These are phyloP conservation scores for Sclerotinia glacialis DNA, from an alignment of 2,329 filamentous ascomycete species.

Conservation along the genomic window DNA sequence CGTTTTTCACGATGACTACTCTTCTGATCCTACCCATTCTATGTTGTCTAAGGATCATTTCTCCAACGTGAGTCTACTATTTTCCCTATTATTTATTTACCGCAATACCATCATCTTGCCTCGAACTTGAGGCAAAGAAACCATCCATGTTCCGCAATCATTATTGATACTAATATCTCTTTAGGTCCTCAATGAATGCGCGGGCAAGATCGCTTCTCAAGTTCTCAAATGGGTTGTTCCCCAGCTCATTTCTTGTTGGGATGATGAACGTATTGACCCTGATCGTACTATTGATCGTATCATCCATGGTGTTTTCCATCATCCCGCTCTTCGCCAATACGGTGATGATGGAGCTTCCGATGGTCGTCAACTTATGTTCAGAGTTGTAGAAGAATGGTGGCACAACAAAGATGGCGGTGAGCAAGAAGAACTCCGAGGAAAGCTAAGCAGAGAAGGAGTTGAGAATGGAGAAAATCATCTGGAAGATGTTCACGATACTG, in stretches of 20 bases:
- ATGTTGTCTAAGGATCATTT: conserved; percentile 98
- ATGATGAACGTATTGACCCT: conserved; percentile 69
- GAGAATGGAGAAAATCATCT: conserved; percentile 79
- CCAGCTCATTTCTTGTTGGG: conserved; percentile 84
- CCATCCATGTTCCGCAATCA: too few relatives aligned
- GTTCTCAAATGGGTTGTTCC: conserved; percentile 84
- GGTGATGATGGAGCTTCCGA: conserved; percentile 69
- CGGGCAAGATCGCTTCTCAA: conserved; percentile 75
- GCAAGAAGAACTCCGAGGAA: conserved; percentile 65
- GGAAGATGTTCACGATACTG: conserved; percentile 76
- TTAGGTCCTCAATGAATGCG: conserved; percentile 76
- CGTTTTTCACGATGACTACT: conserved; percentile 77
- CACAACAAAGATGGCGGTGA: conserved; percentile 58
- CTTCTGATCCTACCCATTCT: conserved; percentile 82
- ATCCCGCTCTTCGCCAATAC: conserved; percentile 72
- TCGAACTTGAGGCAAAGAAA: not conserved
- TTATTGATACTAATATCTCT: not conserved
- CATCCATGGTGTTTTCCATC: conserved; percentile 79
- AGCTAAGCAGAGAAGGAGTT: conserved; percentile 77
- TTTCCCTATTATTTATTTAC: not conserved
- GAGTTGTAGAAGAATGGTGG: conserved; percentile 84
- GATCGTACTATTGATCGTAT: conserved; percentile 71
- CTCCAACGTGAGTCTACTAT: conserved; percentile 39
- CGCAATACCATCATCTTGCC: not conserved
- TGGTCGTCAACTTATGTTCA: conserved; percentile 74